Evolutionary conservation across 176 grass and related monocot species (phyloP), one percentile per base, ranked within the genome.

Genomic region (Oropetium thomaeum): DNA sequence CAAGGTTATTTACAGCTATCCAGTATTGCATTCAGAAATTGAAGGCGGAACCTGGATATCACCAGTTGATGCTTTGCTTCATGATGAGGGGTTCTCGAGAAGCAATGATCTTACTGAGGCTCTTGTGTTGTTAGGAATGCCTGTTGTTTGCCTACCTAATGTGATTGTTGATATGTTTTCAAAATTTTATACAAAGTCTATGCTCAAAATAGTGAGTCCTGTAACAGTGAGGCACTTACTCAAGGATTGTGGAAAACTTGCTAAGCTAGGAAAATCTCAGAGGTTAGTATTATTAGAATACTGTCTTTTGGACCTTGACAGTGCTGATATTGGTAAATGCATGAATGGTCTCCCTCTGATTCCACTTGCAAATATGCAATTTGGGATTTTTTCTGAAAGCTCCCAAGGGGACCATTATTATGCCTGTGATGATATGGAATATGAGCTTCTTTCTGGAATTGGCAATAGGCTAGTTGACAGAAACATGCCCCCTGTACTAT

Each of bases 251-350:
- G 42, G 58, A 81, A 69, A 66, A 41, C 63, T 89, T 77, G 69
- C 20, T 69, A 67, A 11, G 30, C 80, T 91, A 76, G 77, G 25
- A 65, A 91, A 87, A 91, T 87, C 79, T 81, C 80, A 65, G 44
- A 93, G 89, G 75, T 65, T 97, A 69, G 76, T 87, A 72, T 80
- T 97, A 67, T 82, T 97, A 69, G 94, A 93, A 70, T 97, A 97
- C 67, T 97, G 88, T 61, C 81, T 97, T 33, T 79, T 38, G 75
- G 88, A 93, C 85, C 75, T 93, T 82, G 78, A 89, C 40, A 83
- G 47, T 67, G 48, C 64, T 74, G 81, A 87, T 87, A 74, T 91
- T 45, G 86, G 83, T 51, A 87, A 93, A 84, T 71, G 73, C 81
- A 85, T 82, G 92, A 91, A 57, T 70, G 90, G 88, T 35, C 86